These are phyloP conservation scores for Salvia hispanica DNA, from an alignment of 257 asterid genomes.

Conservation along the genomic window DNA sequence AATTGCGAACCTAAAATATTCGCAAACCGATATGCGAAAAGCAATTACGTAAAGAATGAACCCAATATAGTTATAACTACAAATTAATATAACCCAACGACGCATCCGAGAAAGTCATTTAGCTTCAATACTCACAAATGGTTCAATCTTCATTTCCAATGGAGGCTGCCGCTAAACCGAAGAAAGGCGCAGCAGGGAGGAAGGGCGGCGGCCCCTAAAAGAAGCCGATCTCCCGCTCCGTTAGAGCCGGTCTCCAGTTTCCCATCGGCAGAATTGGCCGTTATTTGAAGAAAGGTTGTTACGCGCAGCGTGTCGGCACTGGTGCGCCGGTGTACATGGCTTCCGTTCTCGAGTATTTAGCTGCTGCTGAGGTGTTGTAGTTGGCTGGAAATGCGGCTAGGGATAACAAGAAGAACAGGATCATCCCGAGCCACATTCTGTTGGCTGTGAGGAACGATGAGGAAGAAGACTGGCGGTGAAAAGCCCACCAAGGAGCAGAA, in stretches of 20 bases:
- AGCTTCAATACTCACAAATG: background rate
- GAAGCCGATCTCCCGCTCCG: slow-evolving; percentile 50
- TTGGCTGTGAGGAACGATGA: slow-evolving; percentile 57
- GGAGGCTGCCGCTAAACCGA: slow-evolving; percentile 42
- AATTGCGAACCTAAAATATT: too few species aligned
- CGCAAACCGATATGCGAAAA: too few species aligned
- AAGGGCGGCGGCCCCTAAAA: slow-evolving; percentile 51
- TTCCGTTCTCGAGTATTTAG: slow-evolving; percentile 52
- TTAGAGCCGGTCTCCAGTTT: slow-evolving; percentile 52
- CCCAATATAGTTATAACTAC: too few species aligned
- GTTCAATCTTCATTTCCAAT: slow-evolving; percentile 19
- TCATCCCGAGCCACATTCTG: slow-evolving; percentile 51
- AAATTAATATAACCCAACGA: too few species aligned
- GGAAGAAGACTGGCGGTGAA: slow-evolving; percentile 53
- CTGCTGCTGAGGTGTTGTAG: slow-evolving; percentile 53
- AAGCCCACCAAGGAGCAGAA: slow-evolving; percentile 44
- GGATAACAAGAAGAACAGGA: slow-evolving; percentile 56
- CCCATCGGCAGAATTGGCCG: slow-evolving; percentile 59
- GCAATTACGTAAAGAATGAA: too few species aligned
- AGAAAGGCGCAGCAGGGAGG: slow-evolving; percentile 55
- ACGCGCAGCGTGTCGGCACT: slow-evolving; percentile 44
- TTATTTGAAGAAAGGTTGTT: slow-evolving; percentile 50
- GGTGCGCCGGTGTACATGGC: slow-evolving; percentile 60
- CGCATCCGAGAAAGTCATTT: slow-evolving; percentile 15
- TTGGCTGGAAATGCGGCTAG: slow-evolving; percentile 61